Evolutionary conservation across 1,139 yeast genomes (phyloP).

Genomic region (Yamadazyma siamensis): DNA sequence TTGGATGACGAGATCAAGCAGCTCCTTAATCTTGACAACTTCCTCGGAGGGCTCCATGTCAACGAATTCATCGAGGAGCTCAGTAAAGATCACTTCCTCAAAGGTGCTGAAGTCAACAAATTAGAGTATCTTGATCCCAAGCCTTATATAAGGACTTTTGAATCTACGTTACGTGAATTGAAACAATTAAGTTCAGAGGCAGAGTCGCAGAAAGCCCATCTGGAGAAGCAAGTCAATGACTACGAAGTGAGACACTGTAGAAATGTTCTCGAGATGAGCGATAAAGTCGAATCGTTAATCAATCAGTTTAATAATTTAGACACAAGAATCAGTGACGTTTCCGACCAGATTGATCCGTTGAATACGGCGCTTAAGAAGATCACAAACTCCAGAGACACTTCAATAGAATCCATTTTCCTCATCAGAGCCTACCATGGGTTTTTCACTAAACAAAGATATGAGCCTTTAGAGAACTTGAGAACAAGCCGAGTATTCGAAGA

Average conservation of each 20-base stretch:
- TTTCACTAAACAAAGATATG: slow-evolving; percentile 56
- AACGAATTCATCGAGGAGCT: slow-evolving; percentile 82
- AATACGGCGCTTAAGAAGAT: slow-evolving; percentile 73
- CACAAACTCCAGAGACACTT: slow-evolving; percentile 73
- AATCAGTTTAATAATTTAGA: slow-evolving; percentile 57
- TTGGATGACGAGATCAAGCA: slow-evolving; percentile 71
- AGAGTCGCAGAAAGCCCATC: slow-evolving; percentile 38
- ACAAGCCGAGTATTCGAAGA: slow-evolving; percentile 43
- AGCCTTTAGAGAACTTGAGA: slow-evolving; percentile 55
- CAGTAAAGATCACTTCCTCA: slow-evolving; percentile 63
- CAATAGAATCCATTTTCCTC: slow-evolving; percentile 69
- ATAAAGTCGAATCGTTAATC: slow-evolving; percentile 43
- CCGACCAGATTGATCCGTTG: slow-evolving; percentile 66
- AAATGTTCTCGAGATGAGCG: slow-evolving; percentile 57
- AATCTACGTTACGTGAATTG: slow-evolving; percentile 73
- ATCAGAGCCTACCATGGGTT: slow-evolving; percentile 78
- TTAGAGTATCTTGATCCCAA: slow-evolving; percentile 75
- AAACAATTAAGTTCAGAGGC: slow-evolving; percentile 58
- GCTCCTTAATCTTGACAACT: slow-evolving; percentile 67
- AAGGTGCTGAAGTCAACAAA: slow-evolving; percentile 53
- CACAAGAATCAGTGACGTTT: slow-evolving; percentile 54
- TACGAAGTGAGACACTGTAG: slow-evolving; percentile 66
- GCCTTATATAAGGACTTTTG: slow-evolving; percentile 92
- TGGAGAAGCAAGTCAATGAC: slow-evolving; percentile 56
- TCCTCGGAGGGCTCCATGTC: slow-evolving; percentile 66